phyloP scores from a whole-genome alignment of 495 filamentous ascomycete species.

The Neurospora sp. region DNA sequence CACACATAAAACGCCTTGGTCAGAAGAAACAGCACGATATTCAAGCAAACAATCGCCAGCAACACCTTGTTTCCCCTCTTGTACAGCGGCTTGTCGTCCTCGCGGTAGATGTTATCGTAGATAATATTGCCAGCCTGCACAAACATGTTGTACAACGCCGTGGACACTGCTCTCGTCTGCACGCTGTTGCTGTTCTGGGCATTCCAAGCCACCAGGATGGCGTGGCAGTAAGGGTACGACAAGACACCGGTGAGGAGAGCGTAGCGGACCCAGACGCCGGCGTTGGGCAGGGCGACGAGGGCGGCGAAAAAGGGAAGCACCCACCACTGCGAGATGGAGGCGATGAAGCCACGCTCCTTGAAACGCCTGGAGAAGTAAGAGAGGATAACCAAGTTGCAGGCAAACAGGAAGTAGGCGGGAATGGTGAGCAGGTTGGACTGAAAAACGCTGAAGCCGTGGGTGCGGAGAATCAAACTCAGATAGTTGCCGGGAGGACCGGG shows the following conservation, averaged over 20 bases:
- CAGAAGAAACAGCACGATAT: conserved; percentile 23
- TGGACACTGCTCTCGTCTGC: conserved; percentile 50
- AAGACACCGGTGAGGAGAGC: conserved; percentile 40
- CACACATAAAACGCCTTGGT: conserved; percentile 32
- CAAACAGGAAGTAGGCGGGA: conserved; percentile 36
- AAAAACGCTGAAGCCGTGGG: conserved; percentile 45
- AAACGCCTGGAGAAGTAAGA: conserved; percentile 46
- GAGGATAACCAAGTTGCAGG: conserved; percentile 31
- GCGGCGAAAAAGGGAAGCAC: conserved; percentile 44
- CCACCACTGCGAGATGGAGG: conserved; percentile 45
- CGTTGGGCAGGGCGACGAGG: conserved; percentile 32
- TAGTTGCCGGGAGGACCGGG: conserved; percentile 33
- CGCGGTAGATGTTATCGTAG: conserved; percentile 43
- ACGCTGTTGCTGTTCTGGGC: conserved; percentile 52
- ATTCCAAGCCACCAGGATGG: conserved; percentile 50
- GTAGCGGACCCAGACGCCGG: conserved; percentile 43
- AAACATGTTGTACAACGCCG: conserved; percentile 39
- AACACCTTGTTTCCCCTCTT: conserved; percentile 40
- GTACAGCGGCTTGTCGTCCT: conserved; percentile 46
- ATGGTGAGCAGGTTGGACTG: conserved; percentile 45
- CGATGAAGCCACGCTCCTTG: conserved; percentile 43
- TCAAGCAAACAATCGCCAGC: conserved; percentile 33
- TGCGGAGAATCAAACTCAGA: conserved; percentile 38
- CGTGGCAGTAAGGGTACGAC: conserved; percentile 53
- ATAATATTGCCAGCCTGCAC: conserved; percentile 41